A percentile compares a stretch with the other conserved stretches of the same genome.
These are phyloP conservation scores for Lipomyces sp. DNA, from an alignment of 805 yeast genomes.

Conservation along the genomic window DNA sequence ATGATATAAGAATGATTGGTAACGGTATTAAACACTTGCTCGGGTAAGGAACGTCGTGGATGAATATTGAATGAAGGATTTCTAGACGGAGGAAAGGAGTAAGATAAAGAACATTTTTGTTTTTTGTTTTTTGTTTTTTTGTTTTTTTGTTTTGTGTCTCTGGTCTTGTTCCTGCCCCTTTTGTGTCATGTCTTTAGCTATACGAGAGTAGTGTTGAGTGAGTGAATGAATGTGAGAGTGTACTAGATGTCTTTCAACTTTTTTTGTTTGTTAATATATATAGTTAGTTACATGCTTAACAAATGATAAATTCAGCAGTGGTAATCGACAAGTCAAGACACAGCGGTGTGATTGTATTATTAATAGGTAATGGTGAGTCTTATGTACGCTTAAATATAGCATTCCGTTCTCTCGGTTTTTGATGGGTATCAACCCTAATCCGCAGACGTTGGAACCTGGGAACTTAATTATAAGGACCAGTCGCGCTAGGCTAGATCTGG, in stretches of 20 bases:
- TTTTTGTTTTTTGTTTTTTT: not conserved
- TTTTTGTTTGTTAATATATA: not conserved
- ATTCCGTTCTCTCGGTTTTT: too few relatives aligned
- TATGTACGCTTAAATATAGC: too few relatives aligned
- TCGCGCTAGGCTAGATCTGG: too few relatives aligned
- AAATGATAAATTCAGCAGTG: too few relatives aligned
- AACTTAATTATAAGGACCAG: too few relatives aligned
- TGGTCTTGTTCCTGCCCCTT: not conserved
- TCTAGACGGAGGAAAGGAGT: not conserved
- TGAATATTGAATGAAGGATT: not conserved
- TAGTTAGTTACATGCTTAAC: not conserved
- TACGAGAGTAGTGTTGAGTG: not conserved
- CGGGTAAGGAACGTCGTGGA: not conserved
- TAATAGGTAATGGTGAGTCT: not conserved
- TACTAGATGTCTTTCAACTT: not conserved
- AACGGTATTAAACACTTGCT: not conserved
- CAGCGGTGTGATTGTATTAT: not conserved
- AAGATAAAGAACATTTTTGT: slow-evolving; percentile 2
- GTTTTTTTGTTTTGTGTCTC: not conserved
- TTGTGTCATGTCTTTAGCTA: not conserved
- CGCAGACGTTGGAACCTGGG: not conserved
- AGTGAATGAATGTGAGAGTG: slow-evolving; percentile 1
- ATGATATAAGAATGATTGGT: slow-evolving; percentile 1
- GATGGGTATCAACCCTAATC: not conserved
- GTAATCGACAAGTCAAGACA: too few relatives aligned